Base-by-base conservation (phyloP, 1,139 yeast genomes). In the Taiozyma sp. region DNA sequence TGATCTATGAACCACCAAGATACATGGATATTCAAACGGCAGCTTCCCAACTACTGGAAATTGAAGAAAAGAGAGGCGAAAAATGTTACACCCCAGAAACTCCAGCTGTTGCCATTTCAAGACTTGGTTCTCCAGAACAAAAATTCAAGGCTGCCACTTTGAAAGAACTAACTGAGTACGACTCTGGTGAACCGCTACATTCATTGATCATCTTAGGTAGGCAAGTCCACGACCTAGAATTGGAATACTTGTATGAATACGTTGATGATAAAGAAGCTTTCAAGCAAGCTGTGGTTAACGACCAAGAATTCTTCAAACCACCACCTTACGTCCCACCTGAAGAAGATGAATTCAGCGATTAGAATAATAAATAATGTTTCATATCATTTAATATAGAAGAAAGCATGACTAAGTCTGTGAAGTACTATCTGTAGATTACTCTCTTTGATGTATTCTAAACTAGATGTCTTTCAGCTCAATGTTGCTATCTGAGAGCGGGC, bases 1-100 rank as follows among this genome's bases (percentile, higher is more conserved):
- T 86, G 54, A 89, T 92, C 46, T 93, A 89, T 66, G 99, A 93
- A 67, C 98, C 98, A 44, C 99, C 99, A 49, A 79, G 99, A 67
- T 93, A 91, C 70, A 93, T 93, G 99, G 81, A 83, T 57, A 90
- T 93, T 58, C 82, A 87, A 52, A 89, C 96, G 48, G 96, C 97
- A 50, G 93, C 96, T 40, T 76, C 78, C 55, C 98, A 93, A 69
- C 74, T 93, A 60, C 70, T 93, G 50, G 98, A 93, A 68, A 80
- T 91, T 53, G 98, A 92, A 69, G 93, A 87, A 60, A 66, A 69
- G 46, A 81, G 96, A 68, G 73, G 79, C 27, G 90, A 88, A 63
- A 71, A 80, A 57, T 92, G 92, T 4, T 93, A 92, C 67, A 84
- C 93, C 12, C 83, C 85, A 43, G 75, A 85, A 52, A 92, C 98